A percentile compares a stretch with the other conserved stretches of the same genome.
phyloP scores from a whole-genome alignment of 768 basidiomycete species.

The Boletus sp. region DNA sequence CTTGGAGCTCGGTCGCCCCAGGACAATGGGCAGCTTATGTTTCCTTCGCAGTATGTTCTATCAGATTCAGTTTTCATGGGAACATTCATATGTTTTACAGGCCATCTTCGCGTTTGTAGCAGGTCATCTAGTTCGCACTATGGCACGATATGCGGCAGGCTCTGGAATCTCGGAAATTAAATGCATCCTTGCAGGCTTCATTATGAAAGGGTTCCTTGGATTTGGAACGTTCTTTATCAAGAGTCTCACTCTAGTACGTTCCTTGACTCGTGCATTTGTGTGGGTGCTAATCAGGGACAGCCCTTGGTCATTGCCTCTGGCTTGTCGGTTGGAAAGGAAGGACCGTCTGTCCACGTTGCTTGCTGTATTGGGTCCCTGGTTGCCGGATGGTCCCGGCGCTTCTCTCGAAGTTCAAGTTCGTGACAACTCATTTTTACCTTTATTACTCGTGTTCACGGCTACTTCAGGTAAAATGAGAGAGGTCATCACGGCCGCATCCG shows the following conservation, averaged over 20 bases:
- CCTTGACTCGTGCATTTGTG: background rate
- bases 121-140: slow-evolving; percentile 80
- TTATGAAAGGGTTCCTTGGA: slow-evolving; percentile 94
- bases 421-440: slow-evolving; percentile 7
- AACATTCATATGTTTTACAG: slow-evolving; percentile 39
- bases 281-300: slow-evolving; percentile 41
- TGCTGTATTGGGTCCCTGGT: slow-evolving; percentile 90
- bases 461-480: slow-evolving; percentile 75
- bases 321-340: slow-evolving; percentile 95
- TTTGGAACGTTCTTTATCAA: slow-evolving; percentile 91
- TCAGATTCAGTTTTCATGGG: background rate
- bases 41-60: slow-evolving; percentile 72
- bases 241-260: slow-evolving; percentile 82
- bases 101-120: slow-evolving; percentile 79
- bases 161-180: slow-evolving; percentile 99
- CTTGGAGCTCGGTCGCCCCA: slow-evolving; percentile 73
- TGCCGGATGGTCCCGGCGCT: slow-evolving; percentile 78
- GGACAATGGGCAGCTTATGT: slow-evolving; percentile 86
- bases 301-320: slow-evolving; percentile 97
- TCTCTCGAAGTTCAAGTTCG: slow-evolving; percentile 85
- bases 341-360: slow-evolving; percentile 96
- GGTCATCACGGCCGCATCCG: slow-evolving; percentile 91
- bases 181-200: slow-evolving; percentile 93
- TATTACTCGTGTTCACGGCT: slow-evolving; percentile 15
- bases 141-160: slow-evolving; percentile 94